Evolutionary conservation across 176 grass and related monocot genomes (phyloP), one percentile per base, ranked within the genome.

Genomic region (Eleusine indica): DNA sequence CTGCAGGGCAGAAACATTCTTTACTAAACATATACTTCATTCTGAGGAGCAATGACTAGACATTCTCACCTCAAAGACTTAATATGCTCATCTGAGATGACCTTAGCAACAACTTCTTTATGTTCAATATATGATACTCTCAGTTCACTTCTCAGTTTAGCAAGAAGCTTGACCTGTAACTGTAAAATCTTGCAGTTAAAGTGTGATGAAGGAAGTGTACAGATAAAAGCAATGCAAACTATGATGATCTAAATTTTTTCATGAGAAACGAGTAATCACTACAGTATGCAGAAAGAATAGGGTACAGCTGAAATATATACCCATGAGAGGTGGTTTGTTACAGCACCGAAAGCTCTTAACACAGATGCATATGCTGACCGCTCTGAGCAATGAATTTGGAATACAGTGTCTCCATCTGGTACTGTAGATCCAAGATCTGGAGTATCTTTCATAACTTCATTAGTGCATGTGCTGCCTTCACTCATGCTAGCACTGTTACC

Each of bases 371-470:
- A 97, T 41, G 91, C 94, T 83, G 80, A 81, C 56, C 75, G 69
- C 84, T 90, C 87, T 73, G 90, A 89, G 85, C 82, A 78, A 74
- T 97, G 94, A 77, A 90, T 66, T 54, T 90, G 91, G 71, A 91
- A 88, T 79, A 80, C 70, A 65, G 68, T 44, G 42, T 87, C 77
- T 79, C n/a, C 28, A 66, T 89, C 77, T 90, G n/a, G 51, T 77
- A 83, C 15, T 48, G 25, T 22, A 25, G 57, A 47, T 67, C 48
- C 60, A 78, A 77, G 37, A 56, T 53, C 37, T 72, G 49, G 54
- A 79, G 60, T 67, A 73, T 88, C 60, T 28, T 73, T 58, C 3
- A 7, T 73, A 79, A 73, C 68, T 73, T 78, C 81, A 68, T 13
- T 66, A 60, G 28, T 46, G 51, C 68, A 12, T 47, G 53, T 84